These are phyloP conservation scores for Abortiporus biennis DNA, from an alignment of 1,284 basidiomycete species.

Conservation along the genomic window DNA sequence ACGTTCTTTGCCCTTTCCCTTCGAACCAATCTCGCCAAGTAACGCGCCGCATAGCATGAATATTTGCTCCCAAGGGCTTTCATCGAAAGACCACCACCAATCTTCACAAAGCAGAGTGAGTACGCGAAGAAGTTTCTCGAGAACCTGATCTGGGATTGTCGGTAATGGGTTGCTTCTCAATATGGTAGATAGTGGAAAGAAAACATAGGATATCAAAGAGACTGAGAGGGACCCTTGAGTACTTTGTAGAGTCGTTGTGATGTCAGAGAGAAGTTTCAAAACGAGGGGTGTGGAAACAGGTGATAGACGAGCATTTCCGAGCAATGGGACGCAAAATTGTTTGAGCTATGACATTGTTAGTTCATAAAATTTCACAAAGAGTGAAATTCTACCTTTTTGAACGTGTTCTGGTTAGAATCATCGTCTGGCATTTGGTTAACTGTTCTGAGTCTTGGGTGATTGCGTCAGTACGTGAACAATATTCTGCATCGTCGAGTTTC, in stretches of 20 bases:
- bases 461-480: too few relatives aligned
- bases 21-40: constrained; percentile 53
- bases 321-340: constrained; percentile 69
- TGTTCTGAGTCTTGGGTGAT: too few relatives aligned
- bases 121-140: constrained; percentile 69
- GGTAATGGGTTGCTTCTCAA: constrained; percentile 65
- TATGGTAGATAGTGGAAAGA: constrained; percentile 82
- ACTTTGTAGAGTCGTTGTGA: constrained; percentile 42
- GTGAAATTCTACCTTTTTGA: constrained; percentile 7
- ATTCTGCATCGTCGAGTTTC: too few relatives aligned
- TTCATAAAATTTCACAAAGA: neutral
- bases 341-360: constrained; percentile 54
- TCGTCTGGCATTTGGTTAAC: neutral
- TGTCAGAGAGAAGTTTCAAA: constrained; percentile 44
- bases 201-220: constrained; percentile 76
- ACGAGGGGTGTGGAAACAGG: constrained; percentile 46
- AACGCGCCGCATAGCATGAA: constrained; percentile 77
- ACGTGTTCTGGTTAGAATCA: constrained; percentile 6
- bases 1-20: constrained; percentile 52
- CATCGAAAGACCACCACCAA: constrained; percentile 75
- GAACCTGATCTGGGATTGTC: constrained; percentile 70
- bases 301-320: constrained; percentile 56
- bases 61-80: constrained; percentile 73
- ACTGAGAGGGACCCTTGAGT: constrained; percentile 43
- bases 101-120: constrained; percentile 56